Evolutionary conservation across 192 early-diverging fungal species (phyloP).

Genomic region (Coemansia sp.): DNA sequence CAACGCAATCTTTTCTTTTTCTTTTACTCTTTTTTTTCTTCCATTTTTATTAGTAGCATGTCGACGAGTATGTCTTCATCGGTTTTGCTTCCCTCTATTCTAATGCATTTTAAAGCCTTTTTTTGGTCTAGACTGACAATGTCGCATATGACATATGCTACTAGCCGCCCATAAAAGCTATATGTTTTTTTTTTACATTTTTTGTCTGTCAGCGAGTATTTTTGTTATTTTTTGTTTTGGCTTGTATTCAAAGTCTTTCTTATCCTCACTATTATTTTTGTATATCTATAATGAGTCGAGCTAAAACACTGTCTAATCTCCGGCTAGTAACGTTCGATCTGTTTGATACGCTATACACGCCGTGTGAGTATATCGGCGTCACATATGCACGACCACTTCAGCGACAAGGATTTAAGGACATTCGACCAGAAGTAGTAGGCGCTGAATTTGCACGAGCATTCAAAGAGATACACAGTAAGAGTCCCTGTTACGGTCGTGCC

Average conservation of each 20-base stretch:
- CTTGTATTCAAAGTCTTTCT: background rate
- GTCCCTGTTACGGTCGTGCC: conserved; percentile 57
- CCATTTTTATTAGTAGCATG: background rate
- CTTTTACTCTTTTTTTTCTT: conserved; percentile 5
- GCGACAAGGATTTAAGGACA: conserved; percentile 47
- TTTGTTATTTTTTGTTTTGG: background rate
- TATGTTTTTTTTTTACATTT: background rate
- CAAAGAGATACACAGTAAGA: conserved; percentile 28
- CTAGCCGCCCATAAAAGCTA: conserved; percentile 5
- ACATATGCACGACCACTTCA: conserved; percentile 36
- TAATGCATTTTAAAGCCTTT: background rate
- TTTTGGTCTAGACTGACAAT: background rate
- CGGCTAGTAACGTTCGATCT: conserved; percentile 66
- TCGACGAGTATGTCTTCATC: conserved; percentile 7
- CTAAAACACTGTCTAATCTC: conserved; percentile 29
- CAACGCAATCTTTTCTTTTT: background rate
- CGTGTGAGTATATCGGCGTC: conserved; percentile 30
- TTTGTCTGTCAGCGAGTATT: background rate
- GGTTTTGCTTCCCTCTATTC: conserved; percentile 5
- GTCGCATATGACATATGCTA: background rate
- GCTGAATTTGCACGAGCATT: conserved; percentile 45
- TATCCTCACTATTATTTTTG: background rate
- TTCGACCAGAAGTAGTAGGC: conserved; percentile 22
- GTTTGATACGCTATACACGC: conserved; percentile 62
- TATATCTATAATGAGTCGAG: background rate